Conservation (phyloP, 352 stramenopile species). For the Phytophthora fragariaefolia region DNA sequence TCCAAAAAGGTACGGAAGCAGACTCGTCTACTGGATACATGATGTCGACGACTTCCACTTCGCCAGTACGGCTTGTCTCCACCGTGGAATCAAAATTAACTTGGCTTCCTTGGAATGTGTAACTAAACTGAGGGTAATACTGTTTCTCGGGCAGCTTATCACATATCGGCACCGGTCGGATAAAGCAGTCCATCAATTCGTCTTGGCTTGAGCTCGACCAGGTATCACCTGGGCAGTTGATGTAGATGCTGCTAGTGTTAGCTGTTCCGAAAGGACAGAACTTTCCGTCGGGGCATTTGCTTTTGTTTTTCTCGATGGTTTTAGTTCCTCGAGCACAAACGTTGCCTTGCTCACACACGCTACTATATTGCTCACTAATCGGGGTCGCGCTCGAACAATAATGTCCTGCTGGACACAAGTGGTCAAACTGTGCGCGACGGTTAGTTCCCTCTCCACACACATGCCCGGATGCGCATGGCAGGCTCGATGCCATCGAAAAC, state of each 20-base stretch:
- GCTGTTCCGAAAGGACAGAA: conserved; percentile 94
- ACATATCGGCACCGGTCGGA: conserved; percentile 92
- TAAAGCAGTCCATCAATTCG: conserved; percentile 88
- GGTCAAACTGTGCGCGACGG: conserved; percentile 88
- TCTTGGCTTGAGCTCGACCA: conserved; percentile 83
- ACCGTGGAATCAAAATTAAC: conserved; percentile 77
- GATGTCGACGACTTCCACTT: conserved; percentile 91
- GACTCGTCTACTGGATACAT: conserved; percentile 94
- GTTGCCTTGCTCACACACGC: conserved; percentile 86
- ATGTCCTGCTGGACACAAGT: conserved; percentile 93
- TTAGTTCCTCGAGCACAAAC: conserved; percentile 92
- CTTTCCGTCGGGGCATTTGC: conserved; percentile 93
- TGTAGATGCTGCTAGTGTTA: conserved; percentile 80
- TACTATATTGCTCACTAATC: conserved; percentile 85
- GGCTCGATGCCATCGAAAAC: conserved; percentile 80
- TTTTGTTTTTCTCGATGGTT: conserved; percentile 88
- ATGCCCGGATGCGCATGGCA: conserved; percentile 93
- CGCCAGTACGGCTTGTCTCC: conserved; percentile 72
- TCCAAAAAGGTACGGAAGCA: conserved; percentile 82
- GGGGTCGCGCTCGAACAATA: conserved; percentile 90
- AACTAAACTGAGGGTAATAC: conserved; percentile 85
- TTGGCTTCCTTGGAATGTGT: conserved; percentile 61
- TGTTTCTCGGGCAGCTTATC: conserved; percentile 90
- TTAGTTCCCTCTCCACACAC: conserved; percentile 95
- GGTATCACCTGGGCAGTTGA: conserved; percentile 92